These are phyloP conservation scores for Pythium scleroteichum DNA, from an alignment of 352 stramenopile species.

Conservation along the genomic window DNA sequence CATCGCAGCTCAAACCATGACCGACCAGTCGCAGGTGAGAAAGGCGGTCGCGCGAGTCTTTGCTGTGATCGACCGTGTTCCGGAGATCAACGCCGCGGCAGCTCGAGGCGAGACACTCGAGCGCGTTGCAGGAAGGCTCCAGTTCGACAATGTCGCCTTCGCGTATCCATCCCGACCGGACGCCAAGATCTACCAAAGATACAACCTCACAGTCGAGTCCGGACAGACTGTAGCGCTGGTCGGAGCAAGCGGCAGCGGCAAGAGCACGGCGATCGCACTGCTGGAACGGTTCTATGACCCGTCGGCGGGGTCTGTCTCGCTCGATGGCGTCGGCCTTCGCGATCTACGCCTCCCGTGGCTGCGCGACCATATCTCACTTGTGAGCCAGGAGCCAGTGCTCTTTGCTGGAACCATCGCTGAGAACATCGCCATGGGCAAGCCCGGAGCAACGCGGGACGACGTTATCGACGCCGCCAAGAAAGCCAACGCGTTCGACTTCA, in stretches of 20 bases:
- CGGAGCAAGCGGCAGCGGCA: constrained; percentile 49
- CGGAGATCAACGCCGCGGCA: too few species aligned
- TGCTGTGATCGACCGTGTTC: too few species aligned
- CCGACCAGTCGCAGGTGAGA: too few species aligned
- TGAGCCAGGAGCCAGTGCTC: constrained; percentile 79
- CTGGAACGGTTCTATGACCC: constrained; percentile 93
- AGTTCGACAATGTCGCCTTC: too few species aligned
- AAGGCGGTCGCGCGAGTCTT: too few species aligned
- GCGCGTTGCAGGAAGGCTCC: too few species aligned
- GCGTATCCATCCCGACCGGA: too few species aligned
- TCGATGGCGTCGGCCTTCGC: constrained; percentile 45
- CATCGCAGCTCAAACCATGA: too few species aligned
- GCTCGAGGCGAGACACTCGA: too few species aligned
- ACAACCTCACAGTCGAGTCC: constrained; percentile 33
- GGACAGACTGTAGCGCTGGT: constrained; percentile 50
- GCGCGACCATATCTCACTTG: constrained; percentile 76
- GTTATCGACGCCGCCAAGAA: constrained; percentile 69
- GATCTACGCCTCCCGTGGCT: constrained; percentile 71
- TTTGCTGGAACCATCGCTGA: too few species aligned
- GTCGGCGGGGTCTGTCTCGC: constrained; percentile 11
- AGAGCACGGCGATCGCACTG: constrained; percentile 86
- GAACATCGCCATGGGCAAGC: constrained; percentile 54
- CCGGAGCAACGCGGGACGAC: constrained; percentile 45
- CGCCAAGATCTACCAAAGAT: too few species aligned
- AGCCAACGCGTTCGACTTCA: constrained; percentile 89